Conservation (phyloP, 2,329 filamentous ascomycete species). For the Phaeosphaeriaceae sp. region DNA sequence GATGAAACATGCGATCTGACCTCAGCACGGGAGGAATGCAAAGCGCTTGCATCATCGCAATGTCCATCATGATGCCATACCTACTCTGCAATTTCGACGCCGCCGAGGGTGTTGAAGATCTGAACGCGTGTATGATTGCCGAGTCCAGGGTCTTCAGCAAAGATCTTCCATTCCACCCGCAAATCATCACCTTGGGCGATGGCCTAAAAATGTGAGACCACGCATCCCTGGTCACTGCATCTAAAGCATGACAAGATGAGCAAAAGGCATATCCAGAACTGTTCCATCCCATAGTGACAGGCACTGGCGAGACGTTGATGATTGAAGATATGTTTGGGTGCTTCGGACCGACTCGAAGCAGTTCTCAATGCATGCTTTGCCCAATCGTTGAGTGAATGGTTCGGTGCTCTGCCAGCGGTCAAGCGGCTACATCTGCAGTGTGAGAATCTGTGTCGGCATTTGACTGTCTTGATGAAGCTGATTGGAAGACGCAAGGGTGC, state of each 20-base stretch:
- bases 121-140: conserved; percentile 2
- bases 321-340: conserved; percentile 19
- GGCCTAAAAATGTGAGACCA: not conserved
- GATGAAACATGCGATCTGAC: conserved; percentile 19
- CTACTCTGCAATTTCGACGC: conserved; percentile 10
- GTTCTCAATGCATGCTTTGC: conserved; percentile 7
- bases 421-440: not conserved
- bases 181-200: not conserved
- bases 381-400: conserved; percentile 18
- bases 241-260: conserved; percentile 19
- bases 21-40: conserved; percentile 29
- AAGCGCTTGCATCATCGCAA: conserved; percentile 27
- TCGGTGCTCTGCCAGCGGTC: conserved; percentile 9
- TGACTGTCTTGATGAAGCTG: conserved; percentile 8
- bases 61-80: conserved; percentile 25
- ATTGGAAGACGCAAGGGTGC: conserved; percentile 15
- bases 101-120: conserved; percentile 14
- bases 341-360: conserved; percentile 15
- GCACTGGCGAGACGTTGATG: conserved; percentile 22
- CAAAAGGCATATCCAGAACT: conserved; percentile 26
- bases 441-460: conserved; percentile 16
- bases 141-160: not conserved
- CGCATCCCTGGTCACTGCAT: not conserved
- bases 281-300: conserved; percentile 24
- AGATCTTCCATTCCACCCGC: not conserved